phyloP scores from a whole-genome alignment of 768 basidiomycete genomes.

The Leccinum uliginosum region DNA sequence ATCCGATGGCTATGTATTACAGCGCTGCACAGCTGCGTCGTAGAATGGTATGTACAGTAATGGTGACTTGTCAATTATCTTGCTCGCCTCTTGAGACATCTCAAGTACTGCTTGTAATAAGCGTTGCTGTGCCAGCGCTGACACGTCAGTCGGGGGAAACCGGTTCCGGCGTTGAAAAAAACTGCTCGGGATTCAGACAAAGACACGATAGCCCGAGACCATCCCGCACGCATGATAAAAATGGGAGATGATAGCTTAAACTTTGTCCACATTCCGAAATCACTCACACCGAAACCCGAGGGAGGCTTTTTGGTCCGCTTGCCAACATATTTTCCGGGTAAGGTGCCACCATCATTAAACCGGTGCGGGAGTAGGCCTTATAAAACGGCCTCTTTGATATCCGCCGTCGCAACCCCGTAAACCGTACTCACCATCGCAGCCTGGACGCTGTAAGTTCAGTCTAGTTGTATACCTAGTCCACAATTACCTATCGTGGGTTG shows the following conservation, averaged over 20 bases:
- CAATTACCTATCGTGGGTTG: conserved; percentile 1
- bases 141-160: background rate
- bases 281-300: conserved; percentile 8
- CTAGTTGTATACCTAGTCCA: background rate
- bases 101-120: background rate
- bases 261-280: background rate
- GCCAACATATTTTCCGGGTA: background rate
- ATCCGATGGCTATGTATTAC: background rate
- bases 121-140: background rate
- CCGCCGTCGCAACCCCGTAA: conserved; percentile 1
- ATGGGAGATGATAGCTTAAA: background rate
- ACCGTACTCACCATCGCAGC: background rate
- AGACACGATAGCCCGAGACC: background rate
- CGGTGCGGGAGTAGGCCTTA: conserved; percentile 5
- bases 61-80: background rate
- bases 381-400: conserved; percentile 2
- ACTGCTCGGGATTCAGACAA: background rate
- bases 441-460: background rate
- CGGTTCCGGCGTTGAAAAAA: background rate
- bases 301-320: background rate
- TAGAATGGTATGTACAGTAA: background rate
- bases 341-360: conserved; percentile 11
- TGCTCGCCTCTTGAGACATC: background rate
- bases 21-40: background rate
- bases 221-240: conserved; percentile 2